phyloP scores from a whole-genome alignment of 176 grass and related monocot species.

The Oryza coarctata region DNA sequence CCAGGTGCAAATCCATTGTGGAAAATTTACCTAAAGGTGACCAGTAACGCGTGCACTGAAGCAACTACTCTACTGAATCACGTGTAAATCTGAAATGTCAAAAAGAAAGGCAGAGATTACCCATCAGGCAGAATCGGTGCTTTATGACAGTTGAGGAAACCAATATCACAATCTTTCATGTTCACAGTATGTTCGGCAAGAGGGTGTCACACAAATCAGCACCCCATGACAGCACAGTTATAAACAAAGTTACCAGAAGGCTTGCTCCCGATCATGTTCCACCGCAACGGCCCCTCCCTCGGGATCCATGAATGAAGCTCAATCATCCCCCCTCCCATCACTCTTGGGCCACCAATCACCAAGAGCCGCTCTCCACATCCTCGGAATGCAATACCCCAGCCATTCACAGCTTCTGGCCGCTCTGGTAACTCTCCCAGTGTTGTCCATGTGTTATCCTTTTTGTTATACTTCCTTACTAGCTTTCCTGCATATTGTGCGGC shows the following conservation, averaged over 20 bases:
- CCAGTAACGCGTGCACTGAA: constrained; percentile 44
- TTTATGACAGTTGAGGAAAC: constrained; percentile 56
- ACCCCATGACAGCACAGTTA: constrained; percentile 98
- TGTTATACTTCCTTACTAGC: constrained; percentile 80
- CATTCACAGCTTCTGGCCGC: constrained; percentile 91
- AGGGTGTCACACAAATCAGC: constrained; percentile 54
- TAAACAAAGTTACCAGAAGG: constrained; percentile 86
- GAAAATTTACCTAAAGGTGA: constrained; percentile 43
- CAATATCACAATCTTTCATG: constrained; percentile 62
- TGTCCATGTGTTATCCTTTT: constrained; percentile 72
- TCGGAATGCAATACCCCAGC: constrained; percentile 96
- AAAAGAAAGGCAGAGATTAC: constrained; percentile 60
- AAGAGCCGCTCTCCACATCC: constrained; percentile 87
- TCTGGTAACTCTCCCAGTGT: constrained; percentile 86
- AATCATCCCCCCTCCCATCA: constrained; percentile 84
- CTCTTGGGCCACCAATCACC: constrained; percentile 87
- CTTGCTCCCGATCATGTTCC: constrained; percentile 95
- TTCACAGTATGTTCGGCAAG: constrained; percentile 39
- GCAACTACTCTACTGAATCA: constrained; percentile 51
- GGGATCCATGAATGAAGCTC: constrained; percentile 95
- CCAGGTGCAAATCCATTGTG: constrained; percentile 45
- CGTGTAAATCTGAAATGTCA: constrained; percentile 61
- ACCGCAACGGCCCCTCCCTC: constrained; percentile 57
- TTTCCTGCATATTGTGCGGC: constrained; percentile 83
- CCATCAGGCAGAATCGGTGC: constrained; percentile 64